A percentile compares a stretch with the other conserved stretches of the same genome.
Evolutionary conservation across 192 early-diverging fungal genomes (phyloP).

Genomic region (Coemansia sp.): DNA sequence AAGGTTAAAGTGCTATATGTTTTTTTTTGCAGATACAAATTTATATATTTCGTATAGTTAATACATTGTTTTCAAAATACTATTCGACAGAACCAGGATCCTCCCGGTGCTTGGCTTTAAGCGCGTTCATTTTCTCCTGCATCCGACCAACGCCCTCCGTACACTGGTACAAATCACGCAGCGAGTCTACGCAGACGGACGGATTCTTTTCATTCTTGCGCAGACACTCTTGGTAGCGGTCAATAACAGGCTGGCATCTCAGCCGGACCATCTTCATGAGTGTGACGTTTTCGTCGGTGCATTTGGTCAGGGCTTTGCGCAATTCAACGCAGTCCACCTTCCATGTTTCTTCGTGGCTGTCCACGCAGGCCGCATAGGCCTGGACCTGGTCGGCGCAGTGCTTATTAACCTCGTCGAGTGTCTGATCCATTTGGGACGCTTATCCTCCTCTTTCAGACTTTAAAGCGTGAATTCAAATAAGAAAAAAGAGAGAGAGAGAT

Average conservation of each 20-base stretch:
- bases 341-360: constrained; percentile 40
- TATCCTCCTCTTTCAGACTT: no score
- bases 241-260: constrained; percentile 51
- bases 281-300: constrained; percentile 53
- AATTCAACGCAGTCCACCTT: constrained; percentile 35
- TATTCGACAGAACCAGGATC: background rate
- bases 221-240: constrained; percentile 43
- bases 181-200: constrained; percentile 30
- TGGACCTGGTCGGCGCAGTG: constrained; percentile 52
- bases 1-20: no score
- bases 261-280: constrained; percentile 51
- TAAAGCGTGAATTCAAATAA: no score
- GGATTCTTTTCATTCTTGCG: constrained; percentile 31
- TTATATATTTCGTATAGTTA: no score
- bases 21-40: no score
- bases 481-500: no score
- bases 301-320: constrained; percentile 42
- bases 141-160: constrained; percentile 48
- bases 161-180: constrained; percentile 53
- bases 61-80: no score
- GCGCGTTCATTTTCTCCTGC: constrained; percentile 46
- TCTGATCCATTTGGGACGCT: constrained; percentile 38
- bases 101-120: constrained; percentile 28
- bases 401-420: constrained; percentile 53
- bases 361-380: constrained; percentile 45